Percentiles rank a stretch among this genome's conserved stretches.
phyloP scores from a whole-genome alignment of 106 monocot genomes.

The Amphibolis antarctica region DNA sequence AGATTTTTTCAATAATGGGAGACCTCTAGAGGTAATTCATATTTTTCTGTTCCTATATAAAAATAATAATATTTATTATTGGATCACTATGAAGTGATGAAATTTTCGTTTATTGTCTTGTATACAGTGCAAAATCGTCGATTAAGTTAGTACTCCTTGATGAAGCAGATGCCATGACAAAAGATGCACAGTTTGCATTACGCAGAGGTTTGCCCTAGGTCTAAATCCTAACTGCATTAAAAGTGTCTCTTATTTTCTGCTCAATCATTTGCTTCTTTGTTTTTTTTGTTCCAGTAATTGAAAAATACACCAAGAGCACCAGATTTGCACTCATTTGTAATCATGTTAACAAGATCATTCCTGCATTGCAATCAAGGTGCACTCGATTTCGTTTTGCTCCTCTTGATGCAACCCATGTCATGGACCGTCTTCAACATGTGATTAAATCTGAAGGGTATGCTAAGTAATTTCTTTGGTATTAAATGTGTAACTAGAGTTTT shows the following conservation, averaged over 20 bases:
- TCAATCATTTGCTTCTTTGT: background rate
- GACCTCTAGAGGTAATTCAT: too few relatives aligned
- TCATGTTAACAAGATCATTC: constrained; percentile 98
- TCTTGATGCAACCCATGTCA: constrained; percentile 64
- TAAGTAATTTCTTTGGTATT: constrained; percentile 1
- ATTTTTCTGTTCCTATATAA: too few relatives aligned
- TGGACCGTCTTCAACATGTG: constrained; percentile 75
- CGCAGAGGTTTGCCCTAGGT: constrained; percentile 59
- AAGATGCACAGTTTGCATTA: constrained; percentile 96
- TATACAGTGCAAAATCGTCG: constrained; percentile 45
- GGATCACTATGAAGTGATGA: background rate
- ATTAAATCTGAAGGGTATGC: constrained; percentile 80
- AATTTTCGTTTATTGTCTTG: background rate
- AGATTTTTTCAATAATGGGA: too few relatives aligned
- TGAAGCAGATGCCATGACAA: constrained; percentile 99
- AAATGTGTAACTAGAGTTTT: background rate
- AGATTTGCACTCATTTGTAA: constrained; percentile 98
- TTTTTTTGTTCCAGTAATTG: background rate
- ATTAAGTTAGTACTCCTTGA: constrained; percentile 92
- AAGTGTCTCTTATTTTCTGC: constrained; percentile 5
- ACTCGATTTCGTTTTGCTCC: constrained; percentile 98
- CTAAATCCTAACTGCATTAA: constrained; percentile 2
- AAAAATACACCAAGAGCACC: constrained; percentile 36
- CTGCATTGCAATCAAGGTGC: constrained; percentile 94
- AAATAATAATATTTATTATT: too few relatives aligned